phyloP scores from a whole-genome alignment of 2,329 filamentous ascomycete genomes.

The Trichoderma citrinoviride region DNA sequence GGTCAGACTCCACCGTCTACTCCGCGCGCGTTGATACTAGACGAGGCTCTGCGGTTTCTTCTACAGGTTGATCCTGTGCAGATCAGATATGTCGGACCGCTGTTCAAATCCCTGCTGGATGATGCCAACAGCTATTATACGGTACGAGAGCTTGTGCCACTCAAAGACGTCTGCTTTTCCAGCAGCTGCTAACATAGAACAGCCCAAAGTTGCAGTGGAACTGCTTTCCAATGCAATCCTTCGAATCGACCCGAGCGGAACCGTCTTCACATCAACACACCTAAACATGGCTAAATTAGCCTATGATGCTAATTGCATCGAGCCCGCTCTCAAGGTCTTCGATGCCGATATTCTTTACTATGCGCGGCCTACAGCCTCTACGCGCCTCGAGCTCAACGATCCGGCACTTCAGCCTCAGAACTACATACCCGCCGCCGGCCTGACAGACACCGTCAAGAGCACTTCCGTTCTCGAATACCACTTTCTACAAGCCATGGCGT shows the following conservation, averaged over 20 bases:
- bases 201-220: slow-evolving; percentile 49
- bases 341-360: slow-evolving; percentile 66
- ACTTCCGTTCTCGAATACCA: slow-evolving; percentile 65
- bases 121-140: slow-evolving; percentile 42
- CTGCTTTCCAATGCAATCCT: slow-evolving; percentile 54
- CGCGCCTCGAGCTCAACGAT: slow-evolving; percentile 45
- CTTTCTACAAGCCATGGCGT: slow-evolving; percentile 61
- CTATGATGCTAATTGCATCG: slow-evolving; percentile 52
- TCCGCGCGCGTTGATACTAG: slow-evolving; percentile 36
- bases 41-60: slow-evolving; percentile 46
- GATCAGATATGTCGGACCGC: slow-evolving; percentile 48
- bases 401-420: slow-evolving; percentile 43
- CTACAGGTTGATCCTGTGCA: slow-evolving; percentile 50
- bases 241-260: slow-evolving; percentile 63
- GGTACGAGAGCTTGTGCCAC: slow-evolving; percentile 33
- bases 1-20: slow-evolving; percentile 30
- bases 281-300: slow-evolving; percentile 57
- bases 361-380: slow-evolving; percentile 44
- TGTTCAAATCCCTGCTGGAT: slow-evolving; percentile 46
- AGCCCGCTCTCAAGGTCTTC: slow-evolving; percentile 58
- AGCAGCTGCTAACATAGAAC: slow-evolving; percentile 20
- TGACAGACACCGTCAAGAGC: slow-evolving; percentile 50
- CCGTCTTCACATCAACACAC: slow-evolving; percentile 65
- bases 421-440: slow-evolving; percentile 61
- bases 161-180: neutral